Base-by-base conservation (phyloP, 257 asterid species). In the Solanum gandarillasii region DNA sequence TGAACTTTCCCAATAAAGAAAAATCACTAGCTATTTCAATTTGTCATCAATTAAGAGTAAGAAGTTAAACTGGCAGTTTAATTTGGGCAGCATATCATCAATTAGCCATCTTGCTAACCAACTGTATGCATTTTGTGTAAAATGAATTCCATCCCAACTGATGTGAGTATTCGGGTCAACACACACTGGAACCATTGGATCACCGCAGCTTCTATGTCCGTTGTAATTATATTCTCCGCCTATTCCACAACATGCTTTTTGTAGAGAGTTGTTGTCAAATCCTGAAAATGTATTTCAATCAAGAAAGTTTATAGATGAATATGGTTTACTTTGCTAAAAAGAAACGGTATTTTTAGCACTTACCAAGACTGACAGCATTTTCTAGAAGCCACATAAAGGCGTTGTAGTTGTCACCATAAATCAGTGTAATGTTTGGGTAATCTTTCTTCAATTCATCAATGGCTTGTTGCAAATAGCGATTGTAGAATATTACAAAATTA, bases 141-240 rank as follows among this genome's bases (percentile, higher is more conserved):
- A 75, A 86, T 90, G 89, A 21, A 88, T 23, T 23, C 92, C 92
- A 38, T 91, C 91, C 93, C 93, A 91, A 41, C 82, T 46, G 29
- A 90, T 65, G 83, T 75, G 46, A 5, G 27, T 32, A 62, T 0
- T 75, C 27, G 46, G 92, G 85, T 58, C 46, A 25, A 27, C 32
- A 43, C 93, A 91, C 3, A 60, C 86, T 16, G 73, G 60, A 58
- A 84, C 89, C 12, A 87, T 86, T 5, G 16, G 46, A 5, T 9
- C 16, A 4, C 92, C 93, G n/a, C 93, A 90, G 29, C 4, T 41
- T 46, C 18, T 91, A 13, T 20, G 4, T 7, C 4, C 3, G n/a
- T 83, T 3, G 12, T 82, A 91, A 65, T 91, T 90, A 29, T 88
- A 88, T 6, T 34, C 87, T 2, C 92, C 91, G 32, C 92, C 92